Conservation (phyloP, 306 rosid species). For the Senna tora region DNA sequence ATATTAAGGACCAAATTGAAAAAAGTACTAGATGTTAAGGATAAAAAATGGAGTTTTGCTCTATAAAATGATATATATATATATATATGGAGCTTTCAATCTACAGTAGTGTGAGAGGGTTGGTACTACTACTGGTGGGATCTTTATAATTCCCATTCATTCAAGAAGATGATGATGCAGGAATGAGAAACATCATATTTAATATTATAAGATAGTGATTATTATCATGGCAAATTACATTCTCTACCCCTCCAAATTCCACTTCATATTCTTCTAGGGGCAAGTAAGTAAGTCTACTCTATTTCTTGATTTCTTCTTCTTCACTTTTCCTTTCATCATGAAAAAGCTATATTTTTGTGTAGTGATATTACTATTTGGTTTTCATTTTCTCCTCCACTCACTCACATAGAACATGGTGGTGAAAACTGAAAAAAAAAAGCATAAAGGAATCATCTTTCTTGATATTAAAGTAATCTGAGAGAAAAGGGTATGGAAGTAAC, state of each 20-base stretch:
- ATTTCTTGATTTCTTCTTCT: no score
- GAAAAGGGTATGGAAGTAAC: slow-evolving; percentile 48
- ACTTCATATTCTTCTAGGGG: no score
- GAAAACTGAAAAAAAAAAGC: slow-evolving; percentile 48
- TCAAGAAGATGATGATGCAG: slow-evolving; percentile 28
- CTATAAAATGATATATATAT: no score
- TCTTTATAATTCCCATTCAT: slow-evolving; percentile 43
- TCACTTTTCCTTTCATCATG: slow-evolving; percentile 45
- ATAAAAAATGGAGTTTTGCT: no score
- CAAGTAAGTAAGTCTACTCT: no score
- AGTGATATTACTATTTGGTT: slow-evolving; percentile 31
- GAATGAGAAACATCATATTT: slow-evolving; percentile 24
- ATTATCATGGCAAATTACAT: slow-evolving; percentile 35
- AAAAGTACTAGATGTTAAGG: no score
- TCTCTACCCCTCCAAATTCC: slow-evolving; percentile 31
- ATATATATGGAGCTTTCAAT: slow-evolving; percentile 50
- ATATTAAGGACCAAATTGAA: no score
- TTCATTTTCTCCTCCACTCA: slow-evolving; percentile 11
- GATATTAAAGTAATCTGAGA: slow-evolving; percentile 28
- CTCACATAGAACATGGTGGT: slow-evolving; percentile 32
- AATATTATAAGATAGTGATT: slow-evolving; percentile 31
- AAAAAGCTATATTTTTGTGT: slow-evolving; percentile 44
- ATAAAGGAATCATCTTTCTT: slow-evolving; percentile 25
- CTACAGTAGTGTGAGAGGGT: slow-evolving; percentile 45
- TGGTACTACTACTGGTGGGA: slow-evolving; percentile 49